phyloP scores from a whole-genome alignment of 1,139 yeast genomes.

The Yamadazyma songkhlaensis region DNA sequence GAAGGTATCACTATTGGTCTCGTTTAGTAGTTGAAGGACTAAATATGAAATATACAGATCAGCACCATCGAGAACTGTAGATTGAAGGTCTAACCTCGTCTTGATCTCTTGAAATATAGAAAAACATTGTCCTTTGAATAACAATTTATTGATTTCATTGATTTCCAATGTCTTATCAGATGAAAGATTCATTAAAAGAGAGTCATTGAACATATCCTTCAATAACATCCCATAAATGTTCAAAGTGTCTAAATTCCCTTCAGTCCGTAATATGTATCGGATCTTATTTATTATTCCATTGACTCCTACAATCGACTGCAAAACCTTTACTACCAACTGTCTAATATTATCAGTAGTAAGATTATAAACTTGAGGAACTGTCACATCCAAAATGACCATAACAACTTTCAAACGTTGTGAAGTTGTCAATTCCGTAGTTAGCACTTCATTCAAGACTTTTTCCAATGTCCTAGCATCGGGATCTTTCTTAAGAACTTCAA shows the following conservation, averaged over 20 bases:
- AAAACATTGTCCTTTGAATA: constrained; percentile 34
- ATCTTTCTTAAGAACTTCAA: constrained; percentile 16
- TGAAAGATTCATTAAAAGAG: constrained; percentile 16
- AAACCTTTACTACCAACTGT: constrained; percentile 2
- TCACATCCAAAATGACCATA: constrained; percentile 22
- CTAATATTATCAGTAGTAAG: neutral
- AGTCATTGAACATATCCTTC: constrained; percentile 17
- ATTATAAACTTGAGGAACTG: constrained; percentile 9
- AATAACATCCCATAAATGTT: constrained; percentile 13
- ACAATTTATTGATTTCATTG: constrained; percentile 35
- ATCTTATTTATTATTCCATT: constrained; percentile 10
- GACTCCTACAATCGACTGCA: constrained; percentile 9
- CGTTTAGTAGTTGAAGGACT: constrained; percentile 1
- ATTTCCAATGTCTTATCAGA: constrained; percentile 13
- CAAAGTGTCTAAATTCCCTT: constrained; percentile 1
- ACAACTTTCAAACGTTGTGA: constrained; percentile 13
- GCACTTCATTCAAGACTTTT: neutral
- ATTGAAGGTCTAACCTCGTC: constrained; percentile 10
- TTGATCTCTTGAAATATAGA: constrained; percentile 21
- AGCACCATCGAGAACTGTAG: neutral
- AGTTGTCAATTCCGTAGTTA: neutral
- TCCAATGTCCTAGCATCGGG: constrained; percentile 14
- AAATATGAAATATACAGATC: constrained; percentile 4
- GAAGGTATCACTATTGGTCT: constrained; percentile 7
- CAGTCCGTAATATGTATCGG: neutral